phyloP scores from a whole-genome alignment of 1,139 yeast species.

The Yamadazyma diospyri region DNA sequence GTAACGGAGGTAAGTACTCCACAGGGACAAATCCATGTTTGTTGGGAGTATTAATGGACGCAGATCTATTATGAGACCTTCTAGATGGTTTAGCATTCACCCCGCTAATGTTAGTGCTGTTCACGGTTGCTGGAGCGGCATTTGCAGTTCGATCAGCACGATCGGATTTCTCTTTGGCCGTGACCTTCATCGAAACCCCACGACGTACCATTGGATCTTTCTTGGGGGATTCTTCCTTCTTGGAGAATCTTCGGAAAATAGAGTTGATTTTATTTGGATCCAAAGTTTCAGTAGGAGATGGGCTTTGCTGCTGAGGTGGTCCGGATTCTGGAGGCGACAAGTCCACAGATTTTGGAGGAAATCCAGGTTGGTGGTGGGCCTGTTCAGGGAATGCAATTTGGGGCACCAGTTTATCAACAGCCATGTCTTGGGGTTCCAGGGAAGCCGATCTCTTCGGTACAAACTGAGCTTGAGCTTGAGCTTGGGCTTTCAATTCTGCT shows the following conservation, averaged over 20 bases:
- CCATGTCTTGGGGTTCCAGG: not conserved
- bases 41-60: slow-evolving; percentile 24
- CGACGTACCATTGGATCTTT: slow-evolving; percentile 55
- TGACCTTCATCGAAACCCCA: slow-evolving; percentile 60
- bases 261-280: slow-evolving; percentile 39
- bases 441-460: not conserved
- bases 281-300: slow-evolving; percentile 26
- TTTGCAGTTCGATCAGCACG: slow-evolving; percentile 11
- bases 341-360: slow-evolving; percentile 1
- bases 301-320: slow-evolving; percentile 28
- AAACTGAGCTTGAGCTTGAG: slow-evolving; percentile 9
- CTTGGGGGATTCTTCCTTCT: slow-evolving; percentile 26
- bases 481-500: slow-evolving; percentile 8
- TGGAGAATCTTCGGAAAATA: slow-evolving; percentile 36
- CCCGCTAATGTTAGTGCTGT: slow-evolving; percentile 1
- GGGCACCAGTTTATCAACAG: slow-evolving; percentile 12
- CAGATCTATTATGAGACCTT: slow-evolving; percentile 27
- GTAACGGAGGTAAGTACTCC: slow-evolving; percentile 49
- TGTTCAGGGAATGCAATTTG: slow-evolving; percentile 57
- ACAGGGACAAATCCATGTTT: slow-evolving; percentile 45
- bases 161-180: slow-evolving; percentile 49
- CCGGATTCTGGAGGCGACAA: not conserved
- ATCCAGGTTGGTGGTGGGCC: slow-evolving; percentile 39
- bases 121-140: slow-evolving; percentile 5
- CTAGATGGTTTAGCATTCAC: slow-evolving; percentile 4